phyloP scores from a whole-genome alignment of 345 rosid genomes.

The Clarkia xantiana region DNA sequence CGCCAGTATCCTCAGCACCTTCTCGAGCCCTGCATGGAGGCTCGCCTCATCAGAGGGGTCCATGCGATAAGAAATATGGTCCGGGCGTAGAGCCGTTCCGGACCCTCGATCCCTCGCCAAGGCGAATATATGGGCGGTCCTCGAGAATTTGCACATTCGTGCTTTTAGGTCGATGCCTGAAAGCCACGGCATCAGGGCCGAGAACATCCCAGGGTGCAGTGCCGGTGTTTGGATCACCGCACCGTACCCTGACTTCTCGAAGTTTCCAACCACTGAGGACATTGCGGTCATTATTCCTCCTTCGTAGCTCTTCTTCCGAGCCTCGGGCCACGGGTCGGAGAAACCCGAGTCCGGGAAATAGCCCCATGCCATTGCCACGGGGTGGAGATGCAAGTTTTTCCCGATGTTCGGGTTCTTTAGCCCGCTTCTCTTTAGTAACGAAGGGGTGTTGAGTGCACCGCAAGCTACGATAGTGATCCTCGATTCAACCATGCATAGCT shows the following conservation, averaged over 20 bases:
- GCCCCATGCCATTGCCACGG: constrained; percentile 86
- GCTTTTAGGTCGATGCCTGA: constrained; percentile 48
- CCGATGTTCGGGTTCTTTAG: constrained; percentile 54
- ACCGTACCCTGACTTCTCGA: constrained; percentile 35
- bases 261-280: constrained; percentile 32
- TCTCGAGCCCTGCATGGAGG: constrained; percentile 45
- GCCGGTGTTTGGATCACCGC: constrained; percentile 66
- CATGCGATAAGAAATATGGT: constrained; percentile 32
- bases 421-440: constrained; percentile 42
- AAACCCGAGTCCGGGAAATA: constrained; percentile 32
- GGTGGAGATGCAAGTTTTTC: constrained; percentile 56
- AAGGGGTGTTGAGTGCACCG: constrained; percentile 62
- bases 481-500: constrained; percentile 37
- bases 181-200: constrained; percentile 56
- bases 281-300: constrained; percentile 86
- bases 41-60: constrained; percentile 32
- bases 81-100: constrained; percentile 30
- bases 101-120: constrained; percentile 62
- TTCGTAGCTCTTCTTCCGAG: constrained; percentile 45
- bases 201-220: constrained; percentile 74
- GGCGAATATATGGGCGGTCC: constrained; percentile 55
- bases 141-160: constrained; percentile 49
- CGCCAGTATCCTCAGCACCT: constrained; percentile 40
- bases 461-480: constrained; percentile 53
- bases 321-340: constrained; percentile 25